These are phyloP conservation scores for Cephalotrichum gorgonifer DNA, from an alignment of 2,329 filamentous ascomycete species.

Conservation along the genomic window DNA sequence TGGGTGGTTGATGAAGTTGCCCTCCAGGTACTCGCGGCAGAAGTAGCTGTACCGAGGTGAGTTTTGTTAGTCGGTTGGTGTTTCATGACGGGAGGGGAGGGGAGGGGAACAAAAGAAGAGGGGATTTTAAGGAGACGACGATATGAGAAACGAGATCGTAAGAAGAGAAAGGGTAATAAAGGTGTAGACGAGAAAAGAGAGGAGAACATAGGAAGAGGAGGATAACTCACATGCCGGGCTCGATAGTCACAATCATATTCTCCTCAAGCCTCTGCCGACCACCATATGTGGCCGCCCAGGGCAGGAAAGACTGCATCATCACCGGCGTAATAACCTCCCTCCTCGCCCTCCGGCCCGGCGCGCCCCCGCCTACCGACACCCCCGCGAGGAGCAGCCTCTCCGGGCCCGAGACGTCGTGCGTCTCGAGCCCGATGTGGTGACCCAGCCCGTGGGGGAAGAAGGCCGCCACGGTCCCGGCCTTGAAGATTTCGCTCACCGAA, in stretches of 20 bases:
- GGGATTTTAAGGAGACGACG: not conserved
- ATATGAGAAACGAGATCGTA: not conserved
- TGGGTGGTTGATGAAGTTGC: slow-evolving; percentile 50
- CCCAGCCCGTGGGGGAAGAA: slow-evolving; percentile 59
- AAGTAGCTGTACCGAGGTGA: slow-evolving; percentile 49
- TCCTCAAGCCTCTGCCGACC: slow-evolving; percentile 35
- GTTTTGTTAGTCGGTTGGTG: slow-evolving; percentile 2
- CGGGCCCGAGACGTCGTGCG: slow-evolving; percentile 45
- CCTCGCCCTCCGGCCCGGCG: not conserved
- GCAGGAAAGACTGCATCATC: slow-evolving; percentile 16
- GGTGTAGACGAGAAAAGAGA: not conserved
- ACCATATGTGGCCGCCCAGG: slow-evolving; percentile 15
- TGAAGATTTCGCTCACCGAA: slow-evolving; percentile 40
- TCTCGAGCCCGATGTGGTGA: slow-evolving; percentile 56
- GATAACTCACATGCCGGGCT: slow-evolving; percentile 55
- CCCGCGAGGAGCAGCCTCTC: slow-evolving; percentile 23
- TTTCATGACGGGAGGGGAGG: not conserved
- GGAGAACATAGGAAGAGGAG: not conserved
- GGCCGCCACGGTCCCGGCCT: slow-evolving; percentile 42
- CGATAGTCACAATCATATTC: slow-evolving; percentile 66
- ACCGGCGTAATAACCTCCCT: slow-evolving; percentile 31
- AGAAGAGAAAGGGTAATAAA: not conserved
- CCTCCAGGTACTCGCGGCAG: slow-evolving; percentile 61
- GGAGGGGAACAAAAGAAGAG: not conserved
- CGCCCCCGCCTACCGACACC: slow-evolving; percentile 7